Evolutionary conservation across 2,329 filamentous ascomycete species (phyloP).

Genomic region (Microdochium nivale): DNA sequence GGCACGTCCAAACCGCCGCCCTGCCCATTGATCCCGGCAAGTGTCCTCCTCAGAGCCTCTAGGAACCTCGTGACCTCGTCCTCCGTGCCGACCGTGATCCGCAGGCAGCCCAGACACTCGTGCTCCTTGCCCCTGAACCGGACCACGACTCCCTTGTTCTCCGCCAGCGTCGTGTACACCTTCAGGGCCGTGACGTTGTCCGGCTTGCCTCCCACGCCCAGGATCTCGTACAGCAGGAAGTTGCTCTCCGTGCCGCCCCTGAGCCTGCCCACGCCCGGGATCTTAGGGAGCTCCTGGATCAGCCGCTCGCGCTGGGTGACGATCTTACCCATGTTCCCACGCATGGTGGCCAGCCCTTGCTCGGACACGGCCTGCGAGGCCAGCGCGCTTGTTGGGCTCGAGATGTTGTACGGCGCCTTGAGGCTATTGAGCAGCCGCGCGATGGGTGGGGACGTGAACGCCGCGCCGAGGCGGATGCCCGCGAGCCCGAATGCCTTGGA

Average conservation of each 20-base stretch:
- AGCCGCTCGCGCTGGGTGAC: constrained; percentile 70
- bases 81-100: constrained; percentile 89
- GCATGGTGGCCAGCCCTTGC: constrained; percentile 66
- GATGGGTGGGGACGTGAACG: constrained; percentile 68
- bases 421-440: constrained; percentile 79
- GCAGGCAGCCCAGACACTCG: constrained; percentile 79
- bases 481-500: constrained; percentile 96
- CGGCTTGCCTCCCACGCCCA: constrained; percentile 63
- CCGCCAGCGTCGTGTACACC: constrained; percentile 78
- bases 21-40: constrained; percentile 34
- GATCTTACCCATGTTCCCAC: constrained; percentile 58
- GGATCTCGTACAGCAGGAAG: constrained; percentile 84
- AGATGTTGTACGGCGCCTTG: constrained; percentile 95
- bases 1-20: constrained; percentile 6
- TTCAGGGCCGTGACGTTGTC: constrained; percentile 71
- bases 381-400: constrained; percentile 76
- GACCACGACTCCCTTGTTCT: constrained; percentile 82
- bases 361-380: constrained; percentile 64
- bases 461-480: constrained; percentile 81
- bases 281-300: constrained; percentile 60
- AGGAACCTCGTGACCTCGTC: constrained; percentile 75
- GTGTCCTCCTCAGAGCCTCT: constrained; percentile 47
- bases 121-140: constrained; percentile 88
- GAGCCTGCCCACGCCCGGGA: constrained; percentile 73
- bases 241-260: constrained; percentile 76